phyloP scores from a whole-genome alignment of 345 rosid species.

The Cochlearia excelsa region DNA sequence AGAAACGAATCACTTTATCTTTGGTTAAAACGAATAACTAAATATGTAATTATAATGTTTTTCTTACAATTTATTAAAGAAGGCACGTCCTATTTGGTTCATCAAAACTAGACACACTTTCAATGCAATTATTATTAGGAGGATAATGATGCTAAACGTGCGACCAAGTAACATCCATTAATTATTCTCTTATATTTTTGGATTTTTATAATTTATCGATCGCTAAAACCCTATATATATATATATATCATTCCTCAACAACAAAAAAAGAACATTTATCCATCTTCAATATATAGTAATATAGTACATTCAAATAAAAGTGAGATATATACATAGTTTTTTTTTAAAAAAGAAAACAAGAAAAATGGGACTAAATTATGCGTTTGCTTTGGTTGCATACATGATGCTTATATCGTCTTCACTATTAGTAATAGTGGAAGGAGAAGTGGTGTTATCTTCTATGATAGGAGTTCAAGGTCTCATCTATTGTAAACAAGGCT shows the following conservation, averaged over 20 bases:
- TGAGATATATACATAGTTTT: too few relatives aligned
- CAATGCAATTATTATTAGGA: slow-evolving; percentile 19
- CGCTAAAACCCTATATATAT: slow-evolving; percentile 18
- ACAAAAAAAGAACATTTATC: slow-evolving; percentile 7
- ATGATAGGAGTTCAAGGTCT: slow-evolving; percentile 56
- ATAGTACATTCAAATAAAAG: too few relatives aligned
- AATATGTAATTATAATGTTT: neutral
- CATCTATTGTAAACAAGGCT: slow-evolving; percentile 51
- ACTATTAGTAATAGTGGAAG: slow-evolving; percentile 26
- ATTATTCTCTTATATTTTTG: slow-evolving; percentile 8
- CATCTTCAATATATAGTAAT: neutral
- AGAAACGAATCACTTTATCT: too few relatives aligned
- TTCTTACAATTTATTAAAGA: too few relatives aligned
- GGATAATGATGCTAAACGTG: slow-evolving; percentile 32
- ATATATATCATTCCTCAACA: slow-evolving; percentile 1
- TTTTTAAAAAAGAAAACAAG: too few relatives aligned
- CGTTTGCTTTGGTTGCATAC: slow-evolving; percentile 14
- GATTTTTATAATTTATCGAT: neutral
- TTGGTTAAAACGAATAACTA: too few relatives aligned
- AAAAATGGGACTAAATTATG: slow-evolving; percentile 17
- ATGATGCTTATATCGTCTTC: slow-evolving; percentile 33
- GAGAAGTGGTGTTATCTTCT: slow-evolving; percentile 39
- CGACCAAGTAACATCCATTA: slow-evolving; percentile 32
- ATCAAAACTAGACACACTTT: neutral
- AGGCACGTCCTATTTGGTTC: slow-evolving; percentile 24